Evolutionary conservation across 352 stramenopile genomes (phyloP), one percentile per base, ranked within the genome.

Genomic region (Globisporangium carolinianum): DNA sequence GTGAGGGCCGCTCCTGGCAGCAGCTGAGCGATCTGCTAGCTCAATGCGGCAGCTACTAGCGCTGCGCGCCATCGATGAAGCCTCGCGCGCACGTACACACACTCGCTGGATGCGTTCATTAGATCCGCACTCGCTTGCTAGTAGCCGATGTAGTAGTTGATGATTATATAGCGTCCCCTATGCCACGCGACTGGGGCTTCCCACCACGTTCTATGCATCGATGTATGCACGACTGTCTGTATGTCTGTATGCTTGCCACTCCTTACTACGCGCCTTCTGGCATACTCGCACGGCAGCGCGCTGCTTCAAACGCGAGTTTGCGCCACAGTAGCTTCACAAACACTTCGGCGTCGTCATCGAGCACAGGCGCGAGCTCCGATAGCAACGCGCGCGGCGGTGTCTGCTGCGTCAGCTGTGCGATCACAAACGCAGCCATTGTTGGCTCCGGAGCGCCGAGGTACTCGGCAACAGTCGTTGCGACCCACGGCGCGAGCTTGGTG

Each of bases 271-370:
- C 24, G 24, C 24, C 24, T 32, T 32, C 24, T 32, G 24, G 3
- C 24, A 32, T 32, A 32, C 24, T 32, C 24, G 24, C 24, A 32
- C 24, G 24, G 24, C 24, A 32, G 8, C 67, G 69, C 8, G 76
- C 47, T 4, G 72, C 67, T 66, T 84, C 74, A 43, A 81, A 84
- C 14, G 69, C 69, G 49, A 84, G 63, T 32, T 78, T 79, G 47
- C 74, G 74, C 74, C 74, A 84, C n/a, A 84, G 61, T 14, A 71
- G 52, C 57, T 79, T 66, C 36, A 84, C 69, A 47, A 84, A 84
- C 24, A 71, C 57, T 50, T 84, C 74, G 46, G 74, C 74, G 14
- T 81, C 74, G 51, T 76, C 65, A 14, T 84, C 74, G 15, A 84
- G 69, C 42, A 84, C 66, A 3, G 65, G 61, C 15, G 61, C 45